A percentile compares a stretch with the other conserved stretches of the same genome.
Conservation (phyloP, 148 eudicot genomes). For the Rhododendron ovatum region DNA sequence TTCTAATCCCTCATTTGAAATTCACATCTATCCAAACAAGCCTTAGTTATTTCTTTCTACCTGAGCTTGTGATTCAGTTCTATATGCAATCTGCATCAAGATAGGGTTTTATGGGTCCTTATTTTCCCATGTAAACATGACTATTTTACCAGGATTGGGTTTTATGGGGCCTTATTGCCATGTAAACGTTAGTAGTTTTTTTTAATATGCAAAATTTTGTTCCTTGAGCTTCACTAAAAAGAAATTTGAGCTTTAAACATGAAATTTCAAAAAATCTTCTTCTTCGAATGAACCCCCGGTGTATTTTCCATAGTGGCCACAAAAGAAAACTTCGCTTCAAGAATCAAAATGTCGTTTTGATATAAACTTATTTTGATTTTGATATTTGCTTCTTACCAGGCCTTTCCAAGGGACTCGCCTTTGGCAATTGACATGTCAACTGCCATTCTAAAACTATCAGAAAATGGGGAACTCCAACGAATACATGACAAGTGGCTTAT, state of each 20-base stretch:
- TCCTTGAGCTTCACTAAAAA: background rate
- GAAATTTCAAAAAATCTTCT: background rate
- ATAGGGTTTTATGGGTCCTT: background rate
- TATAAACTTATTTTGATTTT: background rate
- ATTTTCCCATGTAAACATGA: background rate
- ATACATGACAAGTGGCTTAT: constrained; percentile 77
- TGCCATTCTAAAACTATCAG: constrained; percentile 61
- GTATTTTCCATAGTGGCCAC: no score
- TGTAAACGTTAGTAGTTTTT: no score
- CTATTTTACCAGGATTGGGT: background rate
- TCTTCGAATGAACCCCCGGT: no score
- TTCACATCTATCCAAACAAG: no score
- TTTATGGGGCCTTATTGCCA: background rate
- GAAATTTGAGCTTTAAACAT: background rate
- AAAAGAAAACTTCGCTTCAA: no score
- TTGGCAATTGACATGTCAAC: constrained; percentile 68
- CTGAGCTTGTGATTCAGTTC: no score
- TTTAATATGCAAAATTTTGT: background rate
- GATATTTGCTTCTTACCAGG: constrained; percentile 30
- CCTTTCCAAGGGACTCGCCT: constrained; percentile 76
- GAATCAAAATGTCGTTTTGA: background rate
- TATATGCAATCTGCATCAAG: background rate
- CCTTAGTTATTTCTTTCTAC: no score
- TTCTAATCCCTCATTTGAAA: no score
- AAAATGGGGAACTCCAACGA: constrained; percentile 69